Evolutionary conservation across 345 rosid genomes (phyloP), one percentile per base, ranked within the genome.

Genomic region (Salix purpurea): DNA sequence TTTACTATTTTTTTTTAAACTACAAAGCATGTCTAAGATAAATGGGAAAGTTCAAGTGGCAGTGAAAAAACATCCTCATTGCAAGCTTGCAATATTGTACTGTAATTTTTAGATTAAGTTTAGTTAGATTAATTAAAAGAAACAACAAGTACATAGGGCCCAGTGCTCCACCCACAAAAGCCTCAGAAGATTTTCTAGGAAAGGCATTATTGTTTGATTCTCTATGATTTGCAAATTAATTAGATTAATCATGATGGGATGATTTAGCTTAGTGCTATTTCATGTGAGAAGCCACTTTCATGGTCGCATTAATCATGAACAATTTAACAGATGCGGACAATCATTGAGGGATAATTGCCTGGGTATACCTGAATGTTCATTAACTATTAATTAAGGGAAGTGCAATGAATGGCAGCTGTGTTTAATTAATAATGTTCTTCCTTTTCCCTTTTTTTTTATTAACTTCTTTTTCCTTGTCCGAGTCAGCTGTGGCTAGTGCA

Each of bases 161-260:
- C 4, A 3, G 21, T 60, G 56, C 30, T 76, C 83, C 84, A 78
- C 72, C n/a, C 52, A 48, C 23, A 69, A 78, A 78, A 78, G 77
- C 68, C 73, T 58, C 28, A 58, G 52, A 80, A 36, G 73, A 71
- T 77, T 77, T 77, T 74, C 48, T 42, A 74, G 48, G 71, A 56
- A 80, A 71, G 83, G 37, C 71, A 79, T 71, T 66, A 69, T 44
- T 74, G 62, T 54, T 79, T 56, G 66, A 70, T 66, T 74, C 70
- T 50, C 70, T 77, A 74, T 74, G 77, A 80, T 71, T 80, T 56
- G 34, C 34, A 14, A 74, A 69, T 68, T 68, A 48, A 69, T 40
- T 68, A 60, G 70, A 65, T 28, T 66, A 60, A 37, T 65, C 32
- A 83, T 66, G 32, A 74, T 56, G 62, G 64, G 23, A 60, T 39